Conservation (phyloP, 106 monocot genomes). For the Acorus calamus region DNA sequence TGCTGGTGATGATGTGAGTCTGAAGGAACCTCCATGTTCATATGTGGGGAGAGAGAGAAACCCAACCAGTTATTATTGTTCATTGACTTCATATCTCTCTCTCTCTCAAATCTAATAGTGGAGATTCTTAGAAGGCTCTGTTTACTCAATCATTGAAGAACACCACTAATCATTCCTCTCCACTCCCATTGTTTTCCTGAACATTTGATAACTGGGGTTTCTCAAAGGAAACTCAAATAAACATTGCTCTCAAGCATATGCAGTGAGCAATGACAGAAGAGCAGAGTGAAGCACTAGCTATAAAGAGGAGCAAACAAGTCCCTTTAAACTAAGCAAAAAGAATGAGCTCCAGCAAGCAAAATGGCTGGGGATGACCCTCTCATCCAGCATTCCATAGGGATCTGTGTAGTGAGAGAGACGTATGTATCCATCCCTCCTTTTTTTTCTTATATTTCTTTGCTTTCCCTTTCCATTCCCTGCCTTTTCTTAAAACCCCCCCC, state of each 20-base stretch:
- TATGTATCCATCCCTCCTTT: background rate
- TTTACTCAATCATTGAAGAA: slow-evolving; percentile 1
- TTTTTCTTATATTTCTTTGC: background rate
- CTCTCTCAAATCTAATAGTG: slow-evolving; percentile 2
- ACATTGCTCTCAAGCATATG: too few relatives aligned
- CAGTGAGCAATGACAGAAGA: too few relatives aligned
- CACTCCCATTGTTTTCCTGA: background rate
- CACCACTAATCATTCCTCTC: background rate
- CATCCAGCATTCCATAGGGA: slow-evolving; percentile 4
- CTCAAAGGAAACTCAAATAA: too few relatives aligned
- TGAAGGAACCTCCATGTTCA: slow-evolving; percentile 47
- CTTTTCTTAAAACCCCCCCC: too few relatives aligned
- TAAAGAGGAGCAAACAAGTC: background rate
- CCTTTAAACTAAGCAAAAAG: slow-evolving; percentile 28
- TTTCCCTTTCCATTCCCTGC: too few relatives aligned
- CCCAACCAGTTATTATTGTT: slow-evolving; percentile 66
- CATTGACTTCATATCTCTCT: slow-evolving; percentile 54
- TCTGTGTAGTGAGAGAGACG: slow-evolving; percentile 5
- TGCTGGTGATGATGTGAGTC: slow-evolving; percentile 20
- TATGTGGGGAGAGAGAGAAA: slow-evolving; percentile 88
- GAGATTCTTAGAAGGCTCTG: background rate
- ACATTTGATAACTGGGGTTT: too few relatives aligned
- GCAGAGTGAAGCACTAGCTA: background rate
- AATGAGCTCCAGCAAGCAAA: slow-evolving; percentile 23
- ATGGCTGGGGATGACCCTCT: background rate